Percentiles rank a stretch among this genome's conserved stretches.
These are phyloP conservation scores for Hanseniaspora sp. DNA, from an alignment of 1,139 yeast species.

Conservation along the genomic window DNA sequence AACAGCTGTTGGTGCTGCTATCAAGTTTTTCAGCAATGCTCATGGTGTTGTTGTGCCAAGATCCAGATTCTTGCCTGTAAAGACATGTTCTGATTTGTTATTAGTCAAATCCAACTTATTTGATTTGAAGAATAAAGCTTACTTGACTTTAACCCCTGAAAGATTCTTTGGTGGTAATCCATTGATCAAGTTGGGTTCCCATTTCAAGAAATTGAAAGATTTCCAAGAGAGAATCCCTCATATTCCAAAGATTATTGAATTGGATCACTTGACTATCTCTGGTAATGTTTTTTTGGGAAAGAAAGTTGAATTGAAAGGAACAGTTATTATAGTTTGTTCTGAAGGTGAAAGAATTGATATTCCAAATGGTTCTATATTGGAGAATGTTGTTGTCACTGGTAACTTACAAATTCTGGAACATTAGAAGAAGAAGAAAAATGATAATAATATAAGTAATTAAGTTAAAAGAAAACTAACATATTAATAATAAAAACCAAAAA, in stretches of 20 bases:
- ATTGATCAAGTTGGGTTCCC: constrained; percentile 88
- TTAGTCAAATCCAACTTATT: constrained; percentile 94
- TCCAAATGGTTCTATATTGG: constrained; percentile 90
- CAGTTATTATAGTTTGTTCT: constrained; percentile 93
- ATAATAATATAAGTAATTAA: neutral
- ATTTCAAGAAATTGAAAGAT: constrained; percentile 87
- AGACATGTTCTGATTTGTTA: constrained; percentile 88
- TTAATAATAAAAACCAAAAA: too few relatives aligned
- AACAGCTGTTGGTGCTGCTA: constrained; percentile 99
- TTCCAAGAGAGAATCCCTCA: constrained; percentile 86
- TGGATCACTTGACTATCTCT: constrained; percentile 93
- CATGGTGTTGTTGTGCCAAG: constrained; percentile 98
- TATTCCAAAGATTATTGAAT: constrained; percentile 90
- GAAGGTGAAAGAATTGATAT: constrained; percentile 95
- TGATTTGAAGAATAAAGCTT: constrained; percentile 73
- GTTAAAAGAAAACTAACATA: too few relatives aligned
- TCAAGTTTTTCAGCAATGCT: constrained; percentile 87
- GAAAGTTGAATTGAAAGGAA: constrained; percentile 84
- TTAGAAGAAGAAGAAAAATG: constrained; percentile 27
- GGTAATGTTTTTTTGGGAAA: constrained; percentile 92
- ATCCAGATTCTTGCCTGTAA: constrained; percentile 93
- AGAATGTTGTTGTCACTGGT: constrained; percentile 95
- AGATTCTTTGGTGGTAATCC: constrained; percentile 85
- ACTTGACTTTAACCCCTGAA: constrained; percentile 68
- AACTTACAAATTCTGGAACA: constrained; percentile 92